These are phyloP conservation scores for Fusarium clavum DNA, from an alignment of 2,329 filamentous ascomycete species.

Conservation along the genomic window DNA sequence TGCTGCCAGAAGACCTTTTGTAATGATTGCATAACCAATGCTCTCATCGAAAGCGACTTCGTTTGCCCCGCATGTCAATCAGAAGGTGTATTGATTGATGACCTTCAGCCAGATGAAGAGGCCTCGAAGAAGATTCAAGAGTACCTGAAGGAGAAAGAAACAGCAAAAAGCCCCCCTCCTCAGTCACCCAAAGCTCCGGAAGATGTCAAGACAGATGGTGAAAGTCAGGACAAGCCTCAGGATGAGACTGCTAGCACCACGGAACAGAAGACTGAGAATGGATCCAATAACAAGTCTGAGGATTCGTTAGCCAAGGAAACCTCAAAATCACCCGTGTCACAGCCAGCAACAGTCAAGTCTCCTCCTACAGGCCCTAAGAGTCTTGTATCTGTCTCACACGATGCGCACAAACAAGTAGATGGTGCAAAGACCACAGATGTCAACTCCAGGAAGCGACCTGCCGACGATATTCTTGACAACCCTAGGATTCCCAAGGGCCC, in stretches of 20 bases:
- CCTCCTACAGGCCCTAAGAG: conserved; percentile 49
- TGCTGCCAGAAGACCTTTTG: conserved; percentile 99
- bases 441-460: conserved; percentile 81
- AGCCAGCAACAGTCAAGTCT: conserved; percentile 41
- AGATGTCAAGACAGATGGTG: conserved; percentile 36
- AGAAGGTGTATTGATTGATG: conserved; percentile 92
- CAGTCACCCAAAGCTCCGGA: conserved; percentile 48
- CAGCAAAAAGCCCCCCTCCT: conserved; percentile 56
- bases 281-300: conserved; percentile 31
- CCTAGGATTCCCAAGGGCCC: conserved; percentile 73
- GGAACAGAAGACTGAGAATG: conserved; percentile 52
- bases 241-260: conserved; percentile 55
- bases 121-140: conserved; percentile 80
- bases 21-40: conserved; percentile 99
- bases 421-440: conserved; percentile 47
- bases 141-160: conserved; percentile 71
- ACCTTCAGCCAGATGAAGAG: conserved; percentile 86
- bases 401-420: conserved; percentile 52
- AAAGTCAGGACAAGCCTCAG: conserved; percentile 43
- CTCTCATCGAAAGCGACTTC: conserved; percentile 98
- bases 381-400: conserved; percentile 48
- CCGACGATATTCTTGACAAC: conserved; percentile 76
- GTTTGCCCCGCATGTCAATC: conserved; percentile 91
- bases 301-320: conserved; percentile 47
- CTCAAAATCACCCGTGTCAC: conserved; percentile 51